Base-by-base conservation (phyloP, 2,329 filamentous ascomycete genomes). In the Penicillium sp. region DNA sequence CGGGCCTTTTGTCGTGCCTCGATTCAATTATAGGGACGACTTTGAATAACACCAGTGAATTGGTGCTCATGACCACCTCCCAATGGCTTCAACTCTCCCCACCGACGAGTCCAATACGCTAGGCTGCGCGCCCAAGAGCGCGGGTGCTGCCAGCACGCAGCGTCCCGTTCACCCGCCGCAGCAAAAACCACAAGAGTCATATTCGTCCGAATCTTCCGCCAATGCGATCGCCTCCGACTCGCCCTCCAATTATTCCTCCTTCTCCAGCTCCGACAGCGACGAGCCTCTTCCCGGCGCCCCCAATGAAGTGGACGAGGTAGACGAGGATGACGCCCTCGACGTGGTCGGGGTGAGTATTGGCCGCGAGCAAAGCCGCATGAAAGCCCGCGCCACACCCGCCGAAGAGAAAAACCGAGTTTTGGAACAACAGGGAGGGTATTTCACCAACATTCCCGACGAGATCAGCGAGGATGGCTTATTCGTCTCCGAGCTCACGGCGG, bases 271-370 rank as follows among this genome's bases (percentile, higher is more conserved):
- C 54, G 73, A 75, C 38, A 74, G 70, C 63, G 73, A 75, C 41
- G 72, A 71, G 5, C 65, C 53, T 20, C 15, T 45, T 5, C 51
- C 65, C 10, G 61, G 53, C 3, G 48, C 57, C 5, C 57, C 63
- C 38, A 64, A 68, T 49, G 63, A 66, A 11, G 31, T 31, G 31
- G 42, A 22, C 42, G 47, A 17, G 34, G 68, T 65, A 8, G 67
- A 73, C 31, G 72, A 75, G 45, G 75, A 76, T 61, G 73, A 71
- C 50, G 74, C 73, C 41, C 66, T 72, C 57, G 71, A 73, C 12
- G 76, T 85, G 37, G 78, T 88, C 64, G 85, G 84, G 2, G 78
- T 88, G 67, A 87, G 85, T 68, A 86, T 88, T 62, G 79, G 84
- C 60, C 79, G 78, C 41, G 78, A 80, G 43, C 86, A 88, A 70